Base-by-base conservation (phyloP, 2,329 filamentous ascomycete species). In the Arthrobotrys megalospora region DNA sequence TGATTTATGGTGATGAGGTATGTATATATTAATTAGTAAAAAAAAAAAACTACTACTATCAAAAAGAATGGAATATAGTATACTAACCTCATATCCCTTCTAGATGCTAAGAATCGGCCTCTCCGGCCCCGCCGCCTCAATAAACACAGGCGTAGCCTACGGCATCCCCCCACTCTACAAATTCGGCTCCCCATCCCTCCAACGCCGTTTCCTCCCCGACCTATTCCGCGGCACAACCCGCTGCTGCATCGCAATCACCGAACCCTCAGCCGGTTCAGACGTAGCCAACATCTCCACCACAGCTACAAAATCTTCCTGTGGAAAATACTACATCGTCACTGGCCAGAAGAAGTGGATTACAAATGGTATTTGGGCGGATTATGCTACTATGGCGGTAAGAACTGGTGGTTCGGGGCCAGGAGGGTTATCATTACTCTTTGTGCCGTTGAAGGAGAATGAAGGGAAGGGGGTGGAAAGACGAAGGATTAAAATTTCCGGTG, bases 281-380 rank as follows among this genome's bases (percentile, higher is more conserved):
- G 92, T 94, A 0, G 90, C 91, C 6, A 91, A 91, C 81, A 91
- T 93, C 80, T 87, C 87, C 3, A 93, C 91, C 0, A 91, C 89
- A 0, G 92, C 91, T 1, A 85, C 84, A 3, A 90, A 90, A 83
- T 88, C 86, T 6, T 82, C 85, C 0, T 89, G 91, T 81, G 91
- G 91, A 10, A 90, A 89, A 82, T 85, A 89, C 81, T 94, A 91
- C 82, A 87, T 93, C 55, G 85, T 93, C 58, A 93, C 92, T 73
- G 91, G 91, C n/a, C 87, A 88, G 0, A 93, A 93, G 87, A 93
- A 94, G 85, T 94, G 92, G 91, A 92, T 92, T 82, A 92, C 90
- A 0, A 92, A 92, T 81, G 91, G 89, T 4, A 89, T 92, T 76
- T 92, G 90, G 90, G 86, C 88, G 4, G 89, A 93, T 75, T 90